Evolutionary conservation across 139 green algal species (phyloP).

Genomic region (Chlamydomonas schloesseri): DNA sequence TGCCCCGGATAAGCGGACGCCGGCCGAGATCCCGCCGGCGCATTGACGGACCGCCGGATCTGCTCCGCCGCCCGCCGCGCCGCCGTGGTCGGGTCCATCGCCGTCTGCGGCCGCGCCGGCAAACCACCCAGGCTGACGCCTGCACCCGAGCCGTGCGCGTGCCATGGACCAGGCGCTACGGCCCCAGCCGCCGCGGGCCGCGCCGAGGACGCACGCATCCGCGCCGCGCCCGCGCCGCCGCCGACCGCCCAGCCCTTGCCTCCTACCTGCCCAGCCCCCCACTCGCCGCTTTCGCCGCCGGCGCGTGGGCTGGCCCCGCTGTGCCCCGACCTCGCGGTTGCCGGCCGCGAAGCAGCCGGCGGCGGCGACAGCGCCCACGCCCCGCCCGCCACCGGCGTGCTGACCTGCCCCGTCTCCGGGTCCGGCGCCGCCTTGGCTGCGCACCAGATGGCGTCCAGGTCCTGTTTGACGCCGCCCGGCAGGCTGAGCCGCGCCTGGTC

Average conservation of each 20-base stretch:
- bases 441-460: constrained; percentile 22
- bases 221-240: not conserved
- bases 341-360: no score
- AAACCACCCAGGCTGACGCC: not conserved
- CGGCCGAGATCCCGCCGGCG: not conserved
- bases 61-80: not conserved
- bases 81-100: not conserved
- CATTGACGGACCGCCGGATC: not conserved
- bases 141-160: not conserved
- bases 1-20: not conserved
- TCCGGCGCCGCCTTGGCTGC: constrained; percentile 8
- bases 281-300: not conserved
- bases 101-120: constrained; percentile 23
- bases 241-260: not conserved
- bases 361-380: no score
- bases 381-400: no score
- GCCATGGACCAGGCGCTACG: not conserved
- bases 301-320: not conserved
- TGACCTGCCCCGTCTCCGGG: no score
- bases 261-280: not conserved
- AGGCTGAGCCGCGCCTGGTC: not conserved
- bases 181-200: not conserved
- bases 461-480: constrained; percentile 2
- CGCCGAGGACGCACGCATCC: not conserved
- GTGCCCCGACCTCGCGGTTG: not conserved